Evolutionary conservation across 495 filamentous ascomycete species (phyloP), one percentile per base, ranked within the genome.

Genomic region (Penicillium diatomitis): DNA sequence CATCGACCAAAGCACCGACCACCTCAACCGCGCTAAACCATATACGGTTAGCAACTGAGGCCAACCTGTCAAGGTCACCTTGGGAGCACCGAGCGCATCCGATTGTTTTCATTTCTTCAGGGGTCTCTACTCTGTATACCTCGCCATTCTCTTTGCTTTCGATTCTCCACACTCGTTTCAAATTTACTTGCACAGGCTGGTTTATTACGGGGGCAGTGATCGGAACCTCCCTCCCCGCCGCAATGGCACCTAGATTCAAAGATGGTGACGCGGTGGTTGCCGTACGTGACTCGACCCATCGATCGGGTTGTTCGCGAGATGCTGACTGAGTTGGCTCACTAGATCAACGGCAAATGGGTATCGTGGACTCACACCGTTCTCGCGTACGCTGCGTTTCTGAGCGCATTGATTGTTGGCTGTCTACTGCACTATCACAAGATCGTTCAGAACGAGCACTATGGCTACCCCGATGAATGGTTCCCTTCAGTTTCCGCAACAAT

Each of bases 401-500:
- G 90, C 62, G 94, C 94, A 46, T 71, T 99, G 52, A 62, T 92
- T 44, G 83, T 95, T 52, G 94, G 94, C 58, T 67, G 85, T 62
- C 83, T 73, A 44, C 73, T 99, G 41, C 94, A 99, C 69, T 96
- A 90, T 67, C 80, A 83, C 55, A 97, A 97, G 75, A 99, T 99
- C 47, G 94, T 99, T 12, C 76, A 95, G 66, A 99, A 99, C 65
- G 88, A 99, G 70, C 85, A 92, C 71, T 96, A 87, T 69, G 84
- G 94, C 58, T 99, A 96, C 67, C 94, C 94, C 2, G 73, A 95
- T 37, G 94, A 99, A 77, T 99, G 94, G 94, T 97, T 99, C 55
- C 94, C 94, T 36, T 99, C 94, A 27, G 94, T 99, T 29, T 96
- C 91, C 31, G 82, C 94, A 9, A 96, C 94, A n/a, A 99, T 99